Conservation (phyloP, 805 yeast species). For the Myxozyma kluyveri region DNA sequence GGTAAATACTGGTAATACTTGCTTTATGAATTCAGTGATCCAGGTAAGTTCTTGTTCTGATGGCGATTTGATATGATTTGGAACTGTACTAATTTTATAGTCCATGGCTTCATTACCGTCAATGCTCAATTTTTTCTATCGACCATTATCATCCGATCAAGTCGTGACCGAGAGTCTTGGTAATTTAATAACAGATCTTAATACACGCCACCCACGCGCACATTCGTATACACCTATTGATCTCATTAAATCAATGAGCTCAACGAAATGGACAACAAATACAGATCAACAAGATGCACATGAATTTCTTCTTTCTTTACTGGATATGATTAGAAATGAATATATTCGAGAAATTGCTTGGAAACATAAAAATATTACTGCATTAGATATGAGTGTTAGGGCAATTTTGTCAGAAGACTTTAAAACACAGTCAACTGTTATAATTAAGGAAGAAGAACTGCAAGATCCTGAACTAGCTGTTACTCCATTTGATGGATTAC, state of each 20-base stretch:
- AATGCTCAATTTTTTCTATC: conserved; percentile 5
- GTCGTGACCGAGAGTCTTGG: conserved; percentile 7
- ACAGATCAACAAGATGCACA: conserved; percentile 30
- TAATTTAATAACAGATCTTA: conserved; percentile 8
- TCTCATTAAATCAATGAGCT: conserved; percentile 15
- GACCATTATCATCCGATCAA: conserved; percentile 1
- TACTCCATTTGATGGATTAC: conserved; percentile 81
- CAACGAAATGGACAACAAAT: conserved; percentile 20
- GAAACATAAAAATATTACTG: background rate
- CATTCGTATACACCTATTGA: conserved; percentile 17
- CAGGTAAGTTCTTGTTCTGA: conserved; percentile 51
- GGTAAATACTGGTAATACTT: conserved; percentile 86
- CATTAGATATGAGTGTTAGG: conserved; percentile 7
- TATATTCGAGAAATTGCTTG: background rate
- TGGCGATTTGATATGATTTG: conserved; percentile 56
- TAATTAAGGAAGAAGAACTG: background rate
- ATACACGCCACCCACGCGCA: conserved; percentile 2
- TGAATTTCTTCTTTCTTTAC: conserved; percentile 25
- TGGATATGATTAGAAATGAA: conserved; percentile 22
- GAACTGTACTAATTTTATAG: conserved; percentile 1
- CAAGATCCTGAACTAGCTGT: background rate
- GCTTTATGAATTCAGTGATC: conserved; percentile 88
- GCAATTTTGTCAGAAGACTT: background rate
- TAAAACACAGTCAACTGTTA: background rate
- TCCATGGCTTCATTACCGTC: conserved; percentile 14